phyloP scores from a whole-genome alignment of 805 yeast genomes.

The Dipodascus geniculatus region DNA sequence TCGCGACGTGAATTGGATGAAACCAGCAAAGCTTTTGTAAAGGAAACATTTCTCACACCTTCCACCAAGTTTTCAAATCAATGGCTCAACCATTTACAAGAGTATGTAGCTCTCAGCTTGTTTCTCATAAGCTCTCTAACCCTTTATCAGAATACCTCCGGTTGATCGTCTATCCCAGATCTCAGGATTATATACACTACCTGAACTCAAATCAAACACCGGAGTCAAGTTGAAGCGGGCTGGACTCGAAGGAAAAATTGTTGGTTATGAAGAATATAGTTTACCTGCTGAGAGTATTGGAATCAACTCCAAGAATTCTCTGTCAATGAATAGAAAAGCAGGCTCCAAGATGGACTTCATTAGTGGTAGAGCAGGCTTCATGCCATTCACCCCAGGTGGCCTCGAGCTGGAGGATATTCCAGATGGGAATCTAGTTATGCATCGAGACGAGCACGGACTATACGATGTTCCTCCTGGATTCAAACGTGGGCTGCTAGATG shows the following conservation, averaged over 20 bases:
- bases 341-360: conserved; percentile 50
- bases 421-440: conserved; percentile 30
- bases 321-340: conserved; percentile 59
- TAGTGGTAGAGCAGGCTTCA: conserved; percentile 55
- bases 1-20: not conserved
- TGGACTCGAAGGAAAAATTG: conserved; percentile 67
- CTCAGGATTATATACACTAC: conserved; percentile 41
- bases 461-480: conserved; percentile 80
- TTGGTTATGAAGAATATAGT: conserved; percentile 51
- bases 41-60: conserved; percentile 46
- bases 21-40: not conserved
- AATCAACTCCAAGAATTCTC: conserved; percentile 55
- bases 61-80: conserved; percentile 54
- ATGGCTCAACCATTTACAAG: conserved; percentile 58
- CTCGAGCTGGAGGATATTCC: conserved; percentile 17
- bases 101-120: conserved; percentile 10
- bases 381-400: conserved; percentile 96
- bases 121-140: not conserved
- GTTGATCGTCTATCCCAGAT: conserved; percentile 29
- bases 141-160: conserved; percentile 10
- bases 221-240: conserved; percentile 53
- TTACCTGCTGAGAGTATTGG: conserved; percentile 28
- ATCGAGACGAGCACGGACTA: conserved; percentile 61
- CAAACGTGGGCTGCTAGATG: conserved; percentile 48
- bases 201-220: conserved; percentile 53